Base-by-base conservation (phyloP, 805 yeast genomes). In the Kuraishia ogatae region DNA sequence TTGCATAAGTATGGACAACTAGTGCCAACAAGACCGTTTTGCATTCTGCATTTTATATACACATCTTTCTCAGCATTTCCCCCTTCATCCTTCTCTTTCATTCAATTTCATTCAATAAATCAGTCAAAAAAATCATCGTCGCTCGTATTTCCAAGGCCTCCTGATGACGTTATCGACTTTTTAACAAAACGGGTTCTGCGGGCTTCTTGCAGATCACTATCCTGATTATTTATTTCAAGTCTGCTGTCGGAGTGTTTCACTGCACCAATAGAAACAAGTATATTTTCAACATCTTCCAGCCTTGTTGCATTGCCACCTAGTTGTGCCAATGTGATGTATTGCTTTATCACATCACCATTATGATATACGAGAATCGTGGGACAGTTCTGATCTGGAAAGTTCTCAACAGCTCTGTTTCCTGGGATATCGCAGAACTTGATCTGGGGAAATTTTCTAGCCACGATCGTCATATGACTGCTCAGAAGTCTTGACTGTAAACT, bases 401-500 rank as follows among this genome's bases (percentile, higher is more conserved):
- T 84, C 64, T 93, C 98, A 60, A 92, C 87, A 53, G 97, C 96
- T 68, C 97, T 83, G 56, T 82, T 78, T 23, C 89, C 97, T n/a
- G 88, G 85, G 52, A 94, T 94, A 62, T 94, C 97, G 49, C 90
- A 93, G 66, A 94, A 88, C 69, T 94, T 94, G 61, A 93, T 71
- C 64, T 94, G 97, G 22, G 82, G 80, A 66, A 82, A 93, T 63
- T 82, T 85, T 1, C 71, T 65, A 0, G 98, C 94, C 17, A 83
- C 66, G 17, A 76, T 70, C 11, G 66, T 64, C 60, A 87, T 75
- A n/a, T 89, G 64, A 2, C 82, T 78, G 0, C 83, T 71, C 51
- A 93, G 71, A 11, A 92, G 71, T 57, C 96, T 78, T 51, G 94
- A 85, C 68, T 91, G 97, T 26, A 87, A 67, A 55, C 79, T 77